Conservation (phyloP, 352 stramenopile genomes). For the Phytopythium litorale region DNA sequence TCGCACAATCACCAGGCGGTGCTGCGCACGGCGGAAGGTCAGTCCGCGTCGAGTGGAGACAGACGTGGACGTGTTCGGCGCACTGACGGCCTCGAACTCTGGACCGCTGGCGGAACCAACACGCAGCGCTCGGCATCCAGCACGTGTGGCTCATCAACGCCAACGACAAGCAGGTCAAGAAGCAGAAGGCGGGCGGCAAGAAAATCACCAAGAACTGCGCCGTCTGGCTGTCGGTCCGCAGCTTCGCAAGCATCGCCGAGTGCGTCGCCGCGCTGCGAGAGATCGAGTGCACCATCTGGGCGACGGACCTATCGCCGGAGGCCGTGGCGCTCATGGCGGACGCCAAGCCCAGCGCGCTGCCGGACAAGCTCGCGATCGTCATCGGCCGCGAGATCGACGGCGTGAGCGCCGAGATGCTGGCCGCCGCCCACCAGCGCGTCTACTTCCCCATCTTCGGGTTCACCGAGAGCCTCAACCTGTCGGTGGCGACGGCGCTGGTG, state of each 20-base stretch:
- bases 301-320: constrained; percentile 85
- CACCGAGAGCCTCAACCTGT: constrained; percentile 93
- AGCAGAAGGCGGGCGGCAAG: constrained; percentile 55
- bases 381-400: constrained; percentile 93
- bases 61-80: background rate
- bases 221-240: constrained; percentile 82
- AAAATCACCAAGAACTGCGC: constrained; percentile 80
- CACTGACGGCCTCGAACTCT: background rate
- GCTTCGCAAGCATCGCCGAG: constrained; percentile 80
- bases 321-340: constrained; percentile 38
- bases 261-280: constrained; percentile 71
- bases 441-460: constrained; percentile 93
- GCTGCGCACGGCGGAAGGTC: constrained; percentile 88
- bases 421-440: constrained; percentile 81
- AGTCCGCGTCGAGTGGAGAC: background rate
- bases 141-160: constrained; percentile 83
- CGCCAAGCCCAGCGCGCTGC: constrained; percentile 60
- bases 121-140: constrained; percentile 88
- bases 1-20: constrained; percentile 89
- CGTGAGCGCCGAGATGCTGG: constrained; percentile 87
- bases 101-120: constrained; percentile 9
- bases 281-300: constrained; percentile 83
- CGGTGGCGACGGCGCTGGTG: constrained; percentile 90
- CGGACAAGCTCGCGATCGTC: constrained; percentile 87
- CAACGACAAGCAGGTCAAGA: constrained; percentile 65